Percentiles rank a stretch among this genome's conserved stretches.
These are phyloP conservation scores for Saposhnikovia divaricata DNA, from an alignment of 129 eudicot genomes.

Conservation along the genomic window DNA sequence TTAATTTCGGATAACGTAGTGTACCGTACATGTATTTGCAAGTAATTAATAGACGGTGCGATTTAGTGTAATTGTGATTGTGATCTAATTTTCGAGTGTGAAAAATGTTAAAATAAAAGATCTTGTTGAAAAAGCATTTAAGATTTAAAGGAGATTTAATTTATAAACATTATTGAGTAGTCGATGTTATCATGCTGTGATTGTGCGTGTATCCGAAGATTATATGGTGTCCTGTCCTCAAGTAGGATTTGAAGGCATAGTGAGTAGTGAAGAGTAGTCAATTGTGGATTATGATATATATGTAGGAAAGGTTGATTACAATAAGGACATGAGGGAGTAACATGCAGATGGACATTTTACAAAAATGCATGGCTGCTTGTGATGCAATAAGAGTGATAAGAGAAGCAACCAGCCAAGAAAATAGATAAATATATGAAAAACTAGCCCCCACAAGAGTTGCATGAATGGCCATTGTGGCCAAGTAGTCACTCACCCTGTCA, in stretches of 20 bases:
- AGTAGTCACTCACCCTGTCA: slow-evolving; percentile 37
- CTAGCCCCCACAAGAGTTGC: slow-evolving; percentile 26
- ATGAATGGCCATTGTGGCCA: slow-evolving; percentile 41
- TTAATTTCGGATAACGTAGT: no score
- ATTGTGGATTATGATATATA: slow-evolving; percentile 24
- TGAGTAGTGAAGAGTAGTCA: slow-evolving; percentile 28
- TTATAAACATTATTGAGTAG: background rate
- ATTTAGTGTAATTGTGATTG: no score
- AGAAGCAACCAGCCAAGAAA: background rate
- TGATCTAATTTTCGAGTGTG: no score
- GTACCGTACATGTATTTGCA: no score
- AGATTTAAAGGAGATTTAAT: no score
- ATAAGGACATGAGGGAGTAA: slow-evolving; percentile 77
- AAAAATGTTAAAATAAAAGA: no score
- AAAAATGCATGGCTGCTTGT: slow-evolving; percentile 1
- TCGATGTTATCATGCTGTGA: background rate
- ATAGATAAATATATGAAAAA: background rate
- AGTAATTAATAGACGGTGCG: no score
- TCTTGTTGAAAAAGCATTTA: no score
- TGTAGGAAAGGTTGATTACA: slow-evolving; percentile 41
- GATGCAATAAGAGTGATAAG: background rate
- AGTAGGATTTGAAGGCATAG: background rate
- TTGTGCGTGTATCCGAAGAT: slow-evolving; percentile 3
- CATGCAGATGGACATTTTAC: slow-evolving; percentile 39
- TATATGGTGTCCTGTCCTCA: background rate